A percentile compares a stretch with the other conserved stretches of the same genome.
Evolutionary conservation across 257 asterid genomes (phyloP).

Genomic region (Solanum pinnatisectum): DNA sequence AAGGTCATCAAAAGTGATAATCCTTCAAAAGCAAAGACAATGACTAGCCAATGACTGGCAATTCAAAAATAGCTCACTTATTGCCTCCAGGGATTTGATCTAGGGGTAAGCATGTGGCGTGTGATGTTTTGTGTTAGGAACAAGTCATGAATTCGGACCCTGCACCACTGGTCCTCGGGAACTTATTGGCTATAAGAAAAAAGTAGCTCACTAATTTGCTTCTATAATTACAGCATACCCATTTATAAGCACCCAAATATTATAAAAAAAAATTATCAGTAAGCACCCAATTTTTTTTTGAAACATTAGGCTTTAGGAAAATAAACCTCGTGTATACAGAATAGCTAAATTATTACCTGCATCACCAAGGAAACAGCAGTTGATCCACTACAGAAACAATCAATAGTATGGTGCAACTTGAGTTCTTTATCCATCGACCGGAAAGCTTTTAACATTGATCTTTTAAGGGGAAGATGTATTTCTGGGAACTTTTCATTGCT

Average conservation of each 20-base stretch:
- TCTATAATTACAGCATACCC: neutral
- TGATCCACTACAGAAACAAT: constrained; percentile 89
- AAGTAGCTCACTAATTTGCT: neutral
- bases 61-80: neutral
- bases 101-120: neutral
- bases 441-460: constrained; percentile 70
- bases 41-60: neutral
- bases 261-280: neutral
- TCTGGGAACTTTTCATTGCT: constrained; percentile 67
- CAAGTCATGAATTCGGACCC: neutral
- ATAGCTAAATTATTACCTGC: constrained; percentile 35
- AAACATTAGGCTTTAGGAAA: neutral
- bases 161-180: neutral
- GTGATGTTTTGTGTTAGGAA: neutral
- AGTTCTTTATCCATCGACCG: constrained; percentile 90
- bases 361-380: constrained; percentile 75
- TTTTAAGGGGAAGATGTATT: constrained; percentile 58
- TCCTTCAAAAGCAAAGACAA: neutral
- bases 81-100: neutral
- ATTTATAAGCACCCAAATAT: neutral
- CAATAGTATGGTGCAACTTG: constrained; percentile 71
- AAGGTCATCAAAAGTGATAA: neutral
- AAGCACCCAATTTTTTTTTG: neutral
- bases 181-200: neutral
- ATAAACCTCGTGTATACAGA: neutral